These are phyloP conservation scores for Sporobolomyces phaffii DNA, from an alignment of 768 basidiomycete genomes.

Conservation along the genomic window DNA sequence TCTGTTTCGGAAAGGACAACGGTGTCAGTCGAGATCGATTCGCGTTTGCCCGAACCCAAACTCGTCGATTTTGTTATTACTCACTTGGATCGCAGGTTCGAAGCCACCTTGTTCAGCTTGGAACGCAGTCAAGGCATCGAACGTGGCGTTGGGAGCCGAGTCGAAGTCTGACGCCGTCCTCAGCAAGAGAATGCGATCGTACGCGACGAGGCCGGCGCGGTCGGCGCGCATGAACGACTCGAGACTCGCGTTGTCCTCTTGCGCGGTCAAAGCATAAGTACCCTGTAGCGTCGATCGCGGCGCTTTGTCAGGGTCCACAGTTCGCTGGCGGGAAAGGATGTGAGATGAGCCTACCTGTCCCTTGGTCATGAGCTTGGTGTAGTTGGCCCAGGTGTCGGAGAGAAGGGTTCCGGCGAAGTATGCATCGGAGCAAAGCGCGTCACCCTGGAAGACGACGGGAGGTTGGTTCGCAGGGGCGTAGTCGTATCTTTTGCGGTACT, in stretches of 20 bases:
- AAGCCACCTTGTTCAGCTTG: conserved; percentile 45
- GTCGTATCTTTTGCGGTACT: conserved; percentile 47
- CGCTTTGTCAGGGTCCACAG: background rate
- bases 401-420: conserved; percentile 49
- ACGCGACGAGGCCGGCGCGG: conserved; percentile 47
- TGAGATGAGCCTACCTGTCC: conserved; percentile 16
- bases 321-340: background rate
- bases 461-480: conserved; percentile 44
- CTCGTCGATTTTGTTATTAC: too few species aligned
- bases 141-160: conserved; percentile 37
- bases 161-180: conserved; percentile 49
- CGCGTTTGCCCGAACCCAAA: too few species aligned
- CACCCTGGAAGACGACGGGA: conserved; percentile 47
- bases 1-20: too few species aligned
- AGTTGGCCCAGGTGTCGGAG: conserved; percentile 48
- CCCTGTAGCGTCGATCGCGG: background rate
- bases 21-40: too few species aligned
- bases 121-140: conserved; percentile 44
- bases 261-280: conserved; percentile 32
- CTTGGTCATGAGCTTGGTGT: conserved; percentile 47
- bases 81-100: conserved; percentile 42
- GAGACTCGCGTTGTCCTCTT: conserved; percentile 51
- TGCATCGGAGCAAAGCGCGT: conserved; percentile 44
- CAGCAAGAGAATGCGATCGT: conserved; percentile 48
- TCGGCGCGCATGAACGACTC: conserved; percentile 49